These are phyloP conservation scores for Pseudopyrenochaeta lycopersici DNA, from an alignment of 2,329 filamentous ascomycete genomes.

Conservation along the genomic window DNA sequence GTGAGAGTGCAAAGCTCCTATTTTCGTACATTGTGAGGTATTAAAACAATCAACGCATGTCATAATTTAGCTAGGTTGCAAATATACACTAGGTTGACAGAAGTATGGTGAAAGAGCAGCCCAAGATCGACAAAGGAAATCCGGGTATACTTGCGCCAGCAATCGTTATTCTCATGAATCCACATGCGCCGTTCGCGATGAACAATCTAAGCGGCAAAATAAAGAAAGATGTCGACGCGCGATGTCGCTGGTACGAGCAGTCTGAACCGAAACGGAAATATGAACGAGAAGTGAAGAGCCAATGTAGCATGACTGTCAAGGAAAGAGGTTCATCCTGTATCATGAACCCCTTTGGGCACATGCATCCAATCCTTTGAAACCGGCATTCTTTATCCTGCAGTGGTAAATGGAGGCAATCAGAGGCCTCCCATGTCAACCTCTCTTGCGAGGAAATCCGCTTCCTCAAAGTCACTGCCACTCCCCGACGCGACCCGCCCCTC, in stretches of 20 bases:
- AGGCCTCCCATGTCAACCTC: constrained; percentile 48
- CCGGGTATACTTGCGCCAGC: constrained; percentile 27
- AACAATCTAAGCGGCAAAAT: not conserved
- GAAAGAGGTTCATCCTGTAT: not conserved
- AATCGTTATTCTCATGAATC: constrained; percentile 6
- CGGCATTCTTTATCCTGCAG: no score
- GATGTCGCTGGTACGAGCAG: not conserved
- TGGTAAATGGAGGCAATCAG: constrained; percentile 13
- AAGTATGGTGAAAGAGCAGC: not conserved
- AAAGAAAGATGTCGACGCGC: not conserved
- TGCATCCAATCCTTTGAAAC: no score
- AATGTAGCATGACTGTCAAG: not conserved
- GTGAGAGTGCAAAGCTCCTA: not conserved
- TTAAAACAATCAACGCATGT: not conserved
- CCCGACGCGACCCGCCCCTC: constrained; percentile 46
- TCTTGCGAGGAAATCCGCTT: constrained; percentile 66
- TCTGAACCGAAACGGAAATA: constrained; percentile 1
- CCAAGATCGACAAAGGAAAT: constrained; percentile 1
- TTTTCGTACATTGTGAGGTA: not conserved
- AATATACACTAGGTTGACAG: not conserved
- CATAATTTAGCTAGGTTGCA: not conserved
- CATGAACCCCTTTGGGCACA: no score
- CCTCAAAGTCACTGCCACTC: constrained; percentile 69
- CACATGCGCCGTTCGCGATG: constrained; percentile 4
- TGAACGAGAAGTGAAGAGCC: constrained; percentile 10